Evolutionary conservation across 1,139 yeast species (phyloP).

Genomic region (Geotrichum carabidarum): DNA sequence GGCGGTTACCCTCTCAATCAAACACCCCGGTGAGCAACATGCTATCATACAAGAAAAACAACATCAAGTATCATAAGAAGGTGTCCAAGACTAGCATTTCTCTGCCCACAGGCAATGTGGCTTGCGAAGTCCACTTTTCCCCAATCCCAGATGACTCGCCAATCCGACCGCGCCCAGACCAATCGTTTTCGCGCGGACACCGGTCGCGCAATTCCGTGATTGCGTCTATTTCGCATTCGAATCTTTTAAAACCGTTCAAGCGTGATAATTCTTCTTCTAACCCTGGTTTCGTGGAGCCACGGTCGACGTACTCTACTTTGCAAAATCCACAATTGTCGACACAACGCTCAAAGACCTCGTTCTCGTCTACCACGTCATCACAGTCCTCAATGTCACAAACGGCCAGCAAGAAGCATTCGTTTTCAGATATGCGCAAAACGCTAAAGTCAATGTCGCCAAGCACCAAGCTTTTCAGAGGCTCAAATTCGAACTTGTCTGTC

Average conservation of each 20-base stretch:
- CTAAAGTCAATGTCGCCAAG: slow-evolving; percentile 6
- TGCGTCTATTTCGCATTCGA: slow-evolving; percentile 15
- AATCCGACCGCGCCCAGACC: not conserved
- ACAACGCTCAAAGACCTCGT: slow-evolving; percentile 4
- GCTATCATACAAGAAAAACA: slow-evolving; percentile 26
- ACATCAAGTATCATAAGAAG: slow-evolving; percentile 22
- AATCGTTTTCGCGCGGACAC: slow-evolving; percentile 6
- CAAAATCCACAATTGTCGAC: not conserved
- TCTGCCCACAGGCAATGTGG: slow-evolving; percentile 25
- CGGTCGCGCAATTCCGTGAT: slow-evolving; percentile 13
- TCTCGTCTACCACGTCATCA: not conserved
- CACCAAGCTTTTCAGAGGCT: slow-evolving; percentile 3
- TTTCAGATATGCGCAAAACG: slow-evolving; percentile 4
- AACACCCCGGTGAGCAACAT: not conserved
- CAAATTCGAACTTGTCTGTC: slow-evolving; percentile 1
- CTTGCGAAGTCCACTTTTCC: slow-evolving; percentile 26
- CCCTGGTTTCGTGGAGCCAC: slow-evolving; percentile 1
- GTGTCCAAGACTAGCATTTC: slow-evolving; percentile 28
- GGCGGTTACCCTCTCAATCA: not conserved
- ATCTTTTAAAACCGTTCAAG: slow-evolving; percentile 12
- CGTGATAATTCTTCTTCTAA: not conserved
- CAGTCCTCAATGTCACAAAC: not conserved
- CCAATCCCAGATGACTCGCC: not conserved
- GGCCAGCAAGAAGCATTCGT: not conserved
- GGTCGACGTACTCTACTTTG: not conserved